Evolutionary conservation across 1,284 basidiomycete species (phyloP).

Genomic region (Ceratobasidium sp.): DNA sequence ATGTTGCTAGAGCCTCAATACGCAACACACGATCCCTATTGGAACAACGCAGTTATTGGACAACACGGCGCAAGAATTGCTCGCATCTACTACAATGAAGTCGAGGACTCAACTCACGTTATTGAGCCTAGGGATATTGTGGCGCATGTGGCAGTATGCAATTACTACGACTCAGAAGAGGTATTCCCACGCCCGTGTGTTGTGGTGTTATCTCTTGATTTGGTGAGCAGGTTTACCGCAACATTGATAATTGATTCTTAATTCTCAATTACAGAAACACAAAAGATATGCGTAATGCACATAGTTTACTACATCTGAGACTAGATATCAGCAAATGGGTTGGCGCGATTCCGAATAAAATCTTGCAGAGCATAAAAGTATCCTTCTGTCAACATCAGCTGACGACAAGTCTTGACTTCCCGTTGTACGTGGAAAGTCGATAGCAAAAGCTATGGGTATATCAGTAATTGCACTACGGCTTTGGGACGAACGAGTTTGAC

Average conservation of each 20-base stretch:
- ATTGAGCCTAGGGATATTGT: neutral
- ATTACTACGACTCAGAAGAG: neutral
- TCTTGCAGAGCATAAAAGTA: no score
- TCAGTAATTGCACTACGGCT: no score
- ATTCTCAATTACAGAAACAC: neutral
- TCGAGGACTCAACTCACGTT: neutral
- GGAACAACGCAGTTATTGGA: slow-evolving; percentile 6
- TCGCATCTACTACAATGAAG: neutral
- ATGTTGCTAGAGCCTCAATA: neutral
- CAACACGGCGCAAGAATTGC: neutral
- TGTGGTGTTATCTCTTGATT: slow-evolving; percentile 2
- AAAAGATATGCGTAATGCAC: neutral
- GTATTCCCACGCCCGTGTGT: neutral
- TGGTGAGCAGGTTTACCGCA: neutral
- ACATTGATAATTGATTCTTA: neutral
- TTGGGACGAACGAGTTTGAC: no score
- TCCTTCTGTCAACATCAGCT: no score
- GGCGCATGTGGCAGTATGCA: neutral
- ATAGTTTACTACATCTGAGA: no score
- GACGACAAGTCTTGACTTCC: no score
- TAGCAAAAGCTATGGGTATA: no score
- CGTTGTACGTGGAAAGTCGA: no score
- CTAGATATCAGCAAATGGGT: no score
- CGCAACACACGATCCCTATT: neutral
- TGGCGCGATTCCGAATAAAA: no score